Evolutionary conservation across 2,329 filamentous ascomycete species (phyloP).

Genomic region (Penicillium aurantiogriseum): DNA sequence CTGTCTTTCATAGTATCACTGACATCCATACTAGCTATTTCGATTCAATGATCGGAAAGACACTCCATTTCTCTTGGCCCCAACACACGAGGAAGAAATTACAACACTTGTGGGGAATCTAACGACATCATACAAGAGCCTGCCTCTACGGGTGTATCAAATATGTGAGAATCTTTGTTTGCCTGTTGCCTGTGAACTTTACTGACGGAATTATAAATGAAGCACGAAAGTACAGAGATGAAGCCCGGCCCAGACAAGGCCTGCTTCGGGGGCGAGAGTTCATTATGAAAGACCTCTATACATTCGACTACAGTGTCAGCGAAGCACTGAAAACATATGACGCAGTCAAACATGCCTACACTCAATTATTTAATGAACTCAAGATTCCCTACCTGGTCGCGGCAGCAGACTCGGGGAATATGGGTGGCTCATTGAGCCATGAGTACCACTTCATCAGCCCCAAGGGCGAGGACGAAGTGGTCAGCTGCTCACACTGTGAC

Average conservation of each 20-base stretch:
- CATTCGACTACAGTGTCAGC: constrained; percentile 70
- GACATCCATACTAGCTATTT: constrained; percentile 61
- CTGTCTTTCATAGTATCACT: constrained; percentile 21
- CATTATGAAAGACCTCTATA: constrained; percentile 97
- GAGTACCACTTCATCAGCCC: constrained; percentile 84
- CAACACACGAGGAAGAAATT: constrained; percentile 96
- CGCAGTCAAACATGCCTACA: constrained; percentile 71
- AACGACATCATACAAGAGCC: constrained; percentile 77
- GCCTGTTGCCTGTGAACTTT: neutral
- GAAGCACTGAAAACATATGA: constrained; percentile 79
- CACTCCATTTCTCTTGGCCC: constrained; percentile 72
- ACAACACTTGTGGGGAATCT: constrained; percentile 73
- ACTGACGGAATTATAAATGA: neutral
- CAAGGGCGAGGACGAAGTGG: constrained; percentile 81
- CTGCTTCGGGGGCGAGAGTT: constrained; percentile 87
- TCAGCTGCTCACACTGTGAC: constrained; percentile 70
- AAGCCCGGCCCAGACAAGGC: constrained; percentile 82
- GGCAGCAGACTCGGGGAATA: constrained; percentile 89
- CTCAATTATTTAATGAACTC: constrained; percentile 74
- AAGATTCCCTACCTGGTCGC: constrained; percentile 81
- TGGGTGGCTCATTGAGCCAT: constrained; percentile 89
- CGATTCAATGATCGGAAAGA: constrained; percentile 76
- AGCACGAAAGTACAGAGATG: constrained; percentile 93
- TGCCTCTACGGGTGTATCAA: constrained; percentile 87
- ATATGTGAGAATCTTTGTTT: constrained; percentile 58